Percentiles rank a stretch among this genome's conserved stretches.
Conservation (phyloP, 768 basidiomycete genomes). For the Lentinula aciculospora region DNA sequence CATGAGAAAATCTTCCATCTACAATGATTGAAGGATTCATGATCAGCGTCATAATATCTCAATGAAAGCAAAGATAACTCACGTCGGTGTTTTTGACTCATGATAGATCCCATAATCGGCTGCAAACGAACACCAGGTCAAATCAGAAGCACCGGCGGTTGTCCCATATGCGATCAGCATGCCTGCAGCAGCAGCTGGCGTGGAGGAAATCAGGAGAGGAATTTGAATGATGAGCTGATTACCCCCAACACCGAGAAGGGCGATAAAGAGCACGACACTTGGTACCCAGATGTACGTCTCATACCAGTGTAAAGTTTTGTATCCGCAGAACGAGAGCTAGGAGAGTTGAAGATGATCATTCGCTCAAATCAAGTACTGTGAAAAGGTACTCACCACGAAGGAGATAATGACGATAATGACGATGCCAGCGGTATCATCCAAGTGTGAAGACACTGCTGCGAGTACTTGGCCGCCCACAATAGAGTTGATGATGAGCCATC, state of each 20-base stretch:
- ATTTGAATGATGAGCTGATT: constrained; percentile 43
- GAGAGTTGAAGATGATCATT: neutral
- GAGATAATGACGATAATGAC: constrained; percentile 33
- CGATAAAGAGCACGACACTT: constrained; percentile 52
- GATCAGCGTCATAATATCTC: neutral
- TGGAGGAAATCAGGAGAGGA: constrained; percentile 8
- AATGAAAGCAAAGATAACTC: neutral
- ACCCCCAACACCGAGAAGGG: constrained; percentile 60
- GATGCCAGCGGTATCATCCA: constrained; percentile 33
- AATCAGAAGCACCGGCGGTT: constrained; percentile 30
- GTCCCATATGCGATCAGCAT: constrained; percentile 29
- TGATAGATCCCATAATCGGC: constrained; percentile 44
- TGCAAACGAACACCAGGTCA: constrained; percentile 38
- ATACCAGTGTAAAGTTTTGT: constrained; percentile 57
- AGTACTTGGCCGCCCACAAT: constrained; percentile 69
- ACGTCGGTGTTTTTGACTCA: constrained; percentile 1
- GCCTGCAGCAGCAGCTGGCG: constrained; percentile 23
- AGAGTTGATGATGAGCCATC: constrained; percentile 60
- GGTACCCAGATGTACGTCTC: constrained; percentile 70
- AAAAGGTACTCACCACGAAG: constrained; percentile 23
- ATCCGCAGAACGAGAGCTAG: constrained; percentile 58
- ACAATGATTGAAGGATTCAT: neutral
- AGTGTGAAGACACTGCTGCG: constrained; percentile 38
- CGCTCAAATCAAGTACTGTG: neutral
- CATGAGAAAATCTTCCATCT: constrained; percentile 58